phyloP scores from a whole-genome alignment of 2,329 filamentous ascomycete species.

The Sporothrix euskadiensis region DNA sequence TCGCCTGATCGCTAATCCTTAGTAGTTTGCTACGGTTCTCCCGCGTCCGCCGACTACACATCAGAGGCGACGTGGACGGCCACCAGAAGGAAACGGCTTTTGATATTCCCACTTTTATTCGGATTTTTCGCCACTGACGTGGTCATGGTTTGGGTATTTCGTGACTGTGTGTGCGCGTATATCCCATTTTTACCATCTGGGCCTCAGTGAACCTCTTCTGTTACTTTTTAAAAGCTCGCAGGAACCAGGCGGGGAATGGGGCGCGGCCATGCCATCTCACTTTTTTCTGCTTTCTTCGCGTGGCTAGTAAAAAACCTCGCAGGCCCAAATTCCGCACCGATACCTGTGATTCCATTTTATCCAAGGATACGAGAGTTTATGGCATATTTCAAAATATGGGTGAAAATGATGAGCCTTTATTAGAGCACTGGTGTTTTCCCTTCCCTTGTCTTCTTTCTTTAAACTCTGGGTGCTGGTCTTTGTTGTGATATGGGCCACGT shows the following conservation, averaged over 20 bases:
- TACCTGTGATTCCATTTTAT: background rate
- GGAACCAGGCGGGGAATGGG: background rate
- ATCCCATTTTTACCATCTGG: background rate
- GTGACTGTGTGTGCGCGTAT: background rate
- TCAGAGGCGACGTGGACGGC: background rate
- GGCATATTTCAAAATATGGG: too few species aligned
- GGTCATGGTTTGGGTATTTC: background rate
- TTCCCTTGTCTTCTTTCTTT: background rate
- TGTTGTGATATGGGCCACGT: background rate
- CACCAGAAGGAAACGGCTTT: background rate
- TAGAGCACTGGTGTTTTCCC: background rate
- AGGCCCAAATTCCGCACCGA: background rate
- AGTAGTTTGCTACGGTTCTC: background rate
- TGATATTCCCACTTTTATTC: constrained; percentile 17
- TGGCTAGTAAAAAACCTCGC: background rate
- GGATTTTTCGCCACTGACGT: constrained; percentile 24
- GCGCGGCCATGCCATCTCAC: constrained; percentile 4
- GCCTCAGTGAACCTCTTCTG: background rate
- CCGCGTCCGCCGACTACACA: constrained; percentile 10
- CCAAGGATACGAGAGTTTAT: background rate
- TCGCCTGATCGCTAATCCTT: background rate
- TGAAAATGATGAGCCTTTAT: background rate
- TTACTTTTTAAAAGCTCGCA: background rate
- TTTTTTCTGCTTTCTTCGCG: background rate
- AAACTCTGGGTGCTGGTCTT: background rate